Percentiles rank a stretch among this genome's conserved stretches.
phyloP scores from a whole-genome alignment of 345 rosid species.

The Brassica napus region DNA sequence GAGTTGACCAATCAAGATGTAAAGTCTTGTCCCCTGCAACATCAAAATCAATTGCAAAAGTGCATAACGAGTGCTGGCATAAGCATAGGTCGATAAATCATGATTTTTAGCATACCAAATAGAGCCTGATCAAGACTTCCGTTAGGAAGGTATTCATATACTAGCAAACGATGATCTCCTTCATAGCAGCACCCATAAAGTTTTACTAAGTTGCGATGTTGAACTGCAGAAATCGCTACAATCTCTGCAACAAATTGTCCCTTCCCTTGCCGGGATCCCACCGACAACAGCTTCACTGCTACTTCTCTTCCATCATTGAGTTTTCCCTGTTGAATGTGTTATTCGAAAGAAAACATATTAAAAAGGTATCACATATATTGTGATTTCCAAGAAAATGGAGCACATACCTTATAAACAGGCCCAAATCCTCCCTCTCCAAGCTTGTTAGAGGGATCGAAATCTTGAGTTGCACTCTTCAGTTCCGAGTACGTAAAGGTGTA shows the following conservation, averaged over 20 bases:
- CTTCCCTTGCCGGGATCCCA: slow-evolving; percentile 70
- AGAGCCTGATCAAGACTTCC: slow-evolving; percentile 54
- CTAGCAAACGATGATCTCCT: slow-evolving; percentile 49
- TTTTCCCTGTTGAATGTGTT: slow-evolving; percentile 34
- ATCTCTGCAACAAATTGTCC: slow-evolving; percentile 69
- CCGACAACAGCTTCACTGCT: slow-evolving; percentile 66
- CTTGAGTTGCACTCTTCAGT: slow-evolving; percentile 65
- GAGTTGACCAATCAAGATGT: slow-evolving; percentile 56
- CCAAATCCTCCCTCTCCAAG: slow-evolving; percentile 91
- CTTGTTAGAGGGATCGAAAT: slow-evolving; percentile 56
- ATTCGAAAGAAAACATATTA: background rate
- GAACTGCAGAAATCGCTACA: slow-evolving; percentile 43
- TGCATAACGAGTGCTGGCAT: background rate
- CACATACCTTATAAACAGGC: slow-evolving; percentile 59
- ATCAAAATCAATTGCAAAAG: background rate
- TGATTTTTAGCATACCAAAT: slow-evolving; percentile 22
- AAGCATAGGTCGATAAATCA: background rate
- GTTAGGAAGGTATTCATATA: slow-evolving; percentile 58
- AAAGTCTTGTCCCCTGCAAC: slow-evolving; percentile 45
- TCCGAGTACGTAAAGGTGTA: slow-evolving; percentile 61
- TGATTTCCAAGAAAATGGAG: background rate
- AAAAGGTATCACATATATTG: background rate
- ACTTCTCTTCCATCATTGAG: slow-evolving; percentile 46
- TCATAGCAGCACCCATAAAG: slow-evolving; percentile 44
- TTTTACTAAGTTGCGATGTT: slow-evolving; percentile 44